Conservation (phyloP, 179 eudicot genomes). For the Sideroxylon spinosum region DNA sequence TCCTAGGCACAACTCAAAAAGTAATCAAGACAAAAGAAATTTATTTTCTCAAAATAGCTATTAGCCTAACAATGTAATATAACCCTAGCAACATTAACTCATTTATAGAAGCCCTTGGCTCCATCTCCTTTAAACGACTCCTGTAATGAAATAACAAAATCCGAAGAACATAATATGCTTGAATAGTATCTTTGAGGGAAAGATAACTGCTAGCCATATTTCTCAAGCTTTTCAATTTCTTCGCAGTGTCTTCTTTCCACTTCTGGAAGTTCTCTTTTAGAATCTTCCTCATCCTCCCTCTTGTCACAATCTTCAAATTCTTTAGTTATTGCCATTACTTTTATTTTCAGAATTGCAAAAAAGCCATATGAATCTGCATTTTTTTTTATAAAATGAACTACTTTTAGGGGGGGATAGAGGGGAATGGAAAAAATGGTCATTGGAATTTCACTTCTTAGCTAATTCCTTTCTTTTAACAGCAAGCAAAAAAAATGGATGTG, state of each 20-base stretch:
- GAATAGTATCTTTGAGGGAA: neutral
- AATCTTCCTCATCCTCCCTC: constrained; percentile 79
- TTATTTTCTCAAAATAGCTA: neutral
- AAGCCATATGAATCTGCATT: neutral
- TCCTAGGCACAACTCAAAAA: neutral
- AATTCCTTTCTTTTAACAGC: too few species aligned
- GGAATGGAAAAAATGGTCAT: neutral
- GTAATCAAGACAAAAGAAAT: too few species aligned
- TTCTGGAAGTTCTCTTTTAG: constrained; percentile 57
- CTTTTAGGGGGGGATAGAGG: neutral
- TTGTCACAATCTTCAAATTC: constrained; percentile 79
- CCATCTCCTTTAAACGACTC: constrained; percentile 10
- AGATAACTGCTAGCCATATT: constrained; percentile 16
- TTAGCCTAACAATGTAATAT: neutral
- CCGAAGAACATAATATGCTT: neutral
- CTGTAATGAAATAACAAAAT: neutral
- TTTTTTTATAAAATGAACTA: neutral
- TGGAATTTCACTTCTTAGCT: neutral
- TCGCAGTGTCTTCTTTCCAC: constrained; percentile 61
- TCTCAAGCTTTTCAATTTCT: constrained; percentile 62
- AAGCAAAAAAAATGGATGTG: too few species aligned
- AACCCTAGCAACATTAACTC: neutral
- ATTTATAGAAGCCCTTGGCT: neutral
- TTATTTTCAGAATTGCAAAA: neutral
- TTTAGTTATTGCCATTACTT: constrained; percentile 75